phyloP scores from a whole-genome alignment of 148 eudicot species.

The Gaultheria prostrata region DNA sequence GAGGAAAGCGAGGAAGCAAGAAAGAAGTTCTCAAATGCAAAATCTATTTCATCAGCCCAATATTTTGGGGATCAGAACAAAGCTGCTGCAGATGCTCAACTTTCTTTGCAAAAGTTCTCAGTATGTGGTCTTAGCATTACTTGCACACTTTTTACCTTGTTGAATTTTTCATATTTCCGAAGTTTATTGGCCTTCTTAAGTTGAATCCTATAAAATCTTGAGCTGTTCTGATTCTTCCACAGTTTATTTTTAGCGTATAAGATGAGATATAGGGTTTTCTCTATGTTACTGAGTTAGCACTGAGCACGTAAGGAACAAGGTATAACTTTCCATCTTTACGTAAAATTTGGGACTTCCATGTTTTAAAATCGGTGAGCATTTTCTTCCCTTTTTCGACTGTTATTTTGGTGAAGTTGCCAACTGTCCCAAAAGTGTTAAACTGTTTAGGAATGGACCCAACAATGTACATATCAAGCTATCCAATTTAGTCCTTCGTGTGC shows the following conservation, averaged over 20 bases:
- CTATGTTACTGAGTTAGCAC: not conserved
- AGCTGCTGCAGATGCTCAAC: constrained; percentile 59
- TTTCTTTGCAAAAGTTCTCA: constrained; percentile 76
- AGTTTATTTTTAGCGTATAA: not conserved
- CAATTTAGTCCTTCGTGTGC: not conserved
- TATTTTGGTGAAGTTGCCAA: not conserved
- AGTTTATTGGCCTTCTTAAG: not conserved
- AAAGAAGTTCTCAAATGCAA: constrained; percentile 93
- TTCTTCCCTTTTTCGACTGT: not conserved
- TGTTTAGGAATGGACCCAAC: not conserved
- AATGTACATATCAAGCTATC: not conserved
- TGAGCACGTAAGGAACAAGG: not conserved
- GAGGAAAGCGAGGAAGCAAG: constrained; percentile 96
- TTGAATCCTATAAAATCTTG: not conserved
- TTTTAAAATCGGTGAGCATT: not conserved
- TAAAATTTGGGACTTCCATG: not conserved
- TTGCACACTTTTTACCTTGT: not conserved
- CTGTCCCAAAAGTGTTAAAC: not conserved
- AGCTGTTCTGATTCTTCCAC: not conserved
- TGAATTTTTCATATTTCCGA: not conserved
- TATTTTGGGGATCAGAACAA: constrained; percentile 74
- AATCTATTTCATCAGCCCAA: constrained; percentile 93
- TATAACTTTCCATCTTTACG: not conserved
- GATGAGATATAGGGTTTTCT: not conserved
- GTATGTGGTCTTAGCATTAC: constrained; percentile 40